These are phyloP conservation scores for Populus alba DNA, from an alignment of 345 rosid genomes.

Conservation along the genomic window DNA sequence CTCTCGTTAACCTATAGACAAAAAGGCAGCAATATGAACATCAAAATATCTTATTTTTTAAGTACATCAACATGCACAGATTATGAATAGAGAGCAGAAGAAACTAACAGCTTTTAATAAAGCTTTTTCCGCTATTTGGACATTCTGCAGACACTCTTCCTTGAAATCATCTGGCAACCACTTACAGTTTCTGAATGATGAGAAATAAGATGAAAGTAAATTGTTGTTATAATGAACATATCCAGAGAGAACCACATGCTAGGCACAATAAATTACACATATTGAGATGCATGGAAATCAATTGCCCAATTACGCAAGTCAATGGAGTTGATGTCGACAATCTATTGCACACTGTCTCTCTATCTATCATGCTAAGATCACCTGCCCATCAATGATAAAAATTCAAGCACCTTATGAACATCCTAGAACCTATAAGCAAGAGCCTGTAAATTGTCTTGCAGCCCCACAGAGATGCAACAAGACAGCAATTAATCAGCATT, in stretches of 20 bases:
- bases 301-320: background rate
- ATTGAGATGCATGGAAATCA: background rate
- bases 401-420: no score
- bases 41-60: slow-evolving; percentile 1
- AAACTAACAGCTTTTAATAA: slow-evolving; percentile 63
- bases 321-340: background rate
- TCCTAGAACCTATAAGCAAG: no score
- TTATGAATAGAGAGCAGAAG: slow-evolving; percentile 6
- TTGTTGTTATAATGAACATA: background rate
- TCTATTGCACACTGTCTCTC: background rate
- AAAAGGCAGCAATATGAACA: background rate
- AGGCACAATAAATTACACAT: background rate
- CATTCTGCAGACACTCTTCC: slow-evolving; percentile 50
- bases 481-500: no score
- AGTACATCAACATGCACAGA: background rate
- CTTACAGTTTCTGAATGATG: slow-evolving; percentile 56
- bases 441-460: no score
- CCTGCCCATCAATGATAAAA: background rate
- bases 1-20: slow-evolving; percentile 65
- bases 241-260: background rate
- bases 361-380: background rate
- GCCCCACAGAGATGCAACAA: no score
- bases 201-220: slow-evolving; percentile 10
- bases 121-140: slow-evolving; percentile 57
- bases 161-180: slow-evolving; percentile 62